Evolutionary conservation across 1,284 basidiomycete genomes (phyloP), one percentile per base, ranked within the genome.

Genomic region (Naganishia sp.): DNA sequence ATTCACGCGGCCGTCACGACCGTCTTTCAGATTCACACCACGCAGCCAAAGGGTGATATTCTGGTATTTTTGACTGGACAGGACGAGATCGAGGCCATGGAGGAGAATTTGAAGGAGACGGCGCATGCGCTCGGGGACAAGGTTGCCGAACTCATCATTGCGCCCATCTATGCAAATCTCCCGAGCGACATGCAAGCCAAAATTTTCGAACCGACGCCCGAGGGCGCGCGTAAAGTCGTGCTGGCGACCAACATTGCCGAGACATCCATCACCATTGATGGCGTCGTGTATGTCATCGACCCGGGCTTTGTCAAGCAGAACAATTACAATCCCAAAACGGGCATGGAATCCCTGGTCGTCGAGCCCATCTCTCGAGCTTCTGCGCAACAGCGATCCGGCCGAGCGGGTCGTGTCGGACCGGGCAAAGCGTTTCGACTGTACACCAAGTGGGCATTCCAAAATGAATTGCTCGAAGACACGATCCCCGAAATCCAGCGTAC

Each of bases 111-210:
- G 53, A 89, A 92, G 76, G 95, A 99, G 81, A 99, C 96, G 0
- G 89, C 93, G 48, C 87, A 92, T 36, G 90, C 95, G 0, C 82
- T 99, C 0, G 95, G 95, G 23, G 96, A 97, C 82, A 97, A 97
- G 81, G 90, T 99, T 49, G 86, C 88, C 9, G 96, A 99, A 75
- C 84, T 99, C 63, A 88, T 99, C 66, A 86, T 99, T 61, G 97
- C 94, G 75, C 96, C 96, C 0, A 98, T 99, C 72, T 99, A 99
- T 76, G 94, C 96, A 69, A 98, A 97, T 77, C 81, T 99, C 42
- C 96, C 96, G 1, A 94, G 90, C 72, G 96, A 99, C 70, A 94
- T 98, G 94, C 96, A 99, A 78, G 90, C 94, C 43, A 97, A 97
- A 81, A 99, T 99, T 70, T 99, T 99, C 78, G 96, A 99, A 79